Evolutionary conservation across 805 yeast species (phyloP), one percentile per base, ranked within the genome.

Genomic region (Myxozyma geophila): DNA sequence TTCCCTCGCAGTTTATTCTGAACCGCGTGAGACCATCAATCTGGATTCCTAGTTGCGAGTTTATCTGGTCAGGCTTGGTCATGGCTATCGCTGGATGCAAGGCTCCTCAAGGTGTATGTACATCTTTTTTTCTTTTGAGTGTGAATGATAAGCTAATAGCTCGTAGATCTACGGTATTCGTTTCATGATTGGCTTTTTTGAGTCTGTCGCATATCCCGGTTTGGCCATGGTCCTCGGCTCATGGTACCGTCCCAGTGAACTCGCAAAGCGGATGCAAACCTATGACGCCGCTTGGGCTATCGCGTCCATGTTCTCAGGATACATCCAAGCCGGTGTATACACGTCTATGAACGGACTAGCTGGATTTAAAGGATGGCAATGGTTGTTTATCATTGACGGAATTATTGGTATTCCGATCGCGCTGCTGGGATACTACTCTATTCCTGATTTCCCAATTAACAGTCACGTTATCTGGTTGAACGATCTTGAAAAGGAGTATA

Each of bases 401-500:
- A 55, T 61, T 50, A 64, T 62, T 41, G 60, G 63, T n/a, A 47
- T 64, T 33, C 67, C 67, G n/a, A 64, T 64, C 39, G 53, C 67
- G 7, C 33, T 58, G 7, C 59, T 64, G 17, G 67, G 67, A 13
- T 64, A 40, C 41, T 64, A 60, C 71, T 79, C 71, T 73, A 85
- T 63, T 90, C 91, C 21, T 89, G 90, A 62, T 86, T 88, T 33
- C 90, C 91, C 19, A 73, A 79, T 58, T 77, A 80, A 63, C 82
- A 86, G 72, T 79, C 82, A 9, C 71, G 83, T 35, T 81, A 78
- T 69, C 71, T 86, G 39, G 78, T 83, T 0, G 87, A 84, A 36
- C 33, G 54, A 64, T 39, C 28, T 57, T 4, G 60, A 64, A 60
- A 61, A 58, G 48, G 68, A 64, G 49, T 64, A 58, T 54, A 46